Conservation (phyloP, 1,284 basidiomycete species). For the Heterobasidion irregulare region DNA sequence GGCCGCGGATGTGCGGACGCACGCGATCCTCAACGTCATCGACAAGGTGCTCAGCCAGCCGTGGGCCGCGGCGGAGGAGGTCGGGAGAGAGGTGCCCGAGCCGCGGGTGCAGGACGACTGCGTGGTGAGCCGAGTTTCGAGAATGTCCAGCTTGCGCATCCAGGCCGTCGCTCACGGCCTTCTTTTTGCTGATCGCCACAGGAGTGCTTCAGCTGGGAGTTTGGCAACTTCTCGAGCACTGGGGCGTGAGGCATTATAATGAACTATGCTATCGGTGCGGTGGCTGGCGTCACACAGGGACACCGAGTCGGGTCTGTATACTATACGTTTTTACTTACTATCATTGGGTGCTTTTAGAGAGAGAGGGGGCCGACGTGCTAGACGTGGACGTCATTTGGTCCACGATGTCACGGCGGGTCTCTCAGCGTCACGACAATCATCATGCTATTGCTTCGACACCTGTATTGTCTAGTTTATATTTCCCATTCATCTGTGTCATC, state of each 20-base stretch:
- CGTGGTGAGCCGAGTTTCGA: slow-evolving; percentile 20
- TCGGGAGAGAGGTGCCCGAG: slow-evolving; percentile 14
- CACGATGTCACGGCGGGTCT: no score
- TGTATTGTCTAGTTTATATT: no score
- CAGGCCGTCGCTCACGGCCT: background rate
- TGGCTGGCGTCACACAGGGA: no score
- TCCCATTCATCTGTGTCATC: no score
- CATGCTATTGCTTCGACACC: no score
- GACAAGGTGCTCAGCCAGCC: slow-evolving; percentile 68
- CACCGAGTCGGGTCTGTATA: no score
- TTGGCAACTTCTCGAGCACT: slow-evolving; percentile 21
- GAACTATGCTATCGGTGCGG: no score
- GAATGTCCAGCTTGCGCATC: background rate
- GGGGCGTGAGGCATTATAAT: background rate
- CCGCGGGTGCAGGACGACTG: slow-evolving; percentile 28
- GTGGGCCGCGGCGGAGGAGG: slow-evolving; percentile 32
- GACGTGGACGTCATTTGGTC: no score
- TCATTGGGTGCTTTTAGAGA: no score
- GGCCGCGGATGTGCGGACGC: slow-evolving; percentile 76
- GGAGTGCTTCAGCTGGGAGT: slow-evolving; percentile 36
- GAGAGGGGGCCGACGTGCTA: no score
- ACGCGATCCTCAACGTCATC: slow-evolving; percentile 76
- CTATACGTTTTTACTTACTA: no score
- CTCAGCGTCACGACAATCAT: no score
- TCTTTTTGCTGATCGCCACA: slow-evolving; percentile 32